These are phyloP conservation scores for Trichosporon sp. DNA, from an alignment of 1,284 basidiomycete genomes.

Conservation along the genomic window DNA sequence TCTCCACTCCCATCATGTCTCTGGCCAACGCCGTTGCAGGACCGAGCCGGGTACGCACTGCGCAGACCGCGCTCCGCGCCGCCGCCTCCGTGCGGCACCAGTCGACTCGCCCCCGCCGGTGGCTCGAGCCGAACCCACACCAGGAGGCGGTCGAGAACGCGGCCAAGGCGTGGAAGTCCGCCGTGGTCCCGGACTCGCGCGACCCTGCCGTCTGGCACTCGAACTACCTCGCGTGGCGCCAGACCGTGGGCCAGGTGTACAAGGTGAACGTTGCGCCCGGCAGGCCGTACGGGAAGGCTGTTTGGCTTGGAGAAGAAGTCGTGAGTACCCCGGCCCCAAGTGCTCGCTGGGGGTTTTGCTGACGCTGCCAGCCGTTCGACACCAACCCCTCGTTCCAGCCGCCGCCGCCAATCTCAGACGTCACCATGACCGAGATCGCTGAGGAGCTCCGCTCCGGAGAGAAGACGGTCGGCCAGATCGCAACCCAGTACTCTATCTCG, in stretches of 20 bases:
- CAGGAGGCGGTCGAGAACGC: background rate
- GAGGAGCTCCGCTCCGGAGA: constrained; percentile 23
- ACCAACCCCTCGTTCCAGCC: constrained; percentile 47
- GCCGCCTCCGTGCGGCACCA: background rate
- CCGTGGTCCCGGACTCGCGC: too few species aligned
- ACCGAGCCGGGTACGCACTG: constrained; percentile 1
- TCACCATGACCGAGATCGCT: constrained; percentile 35
- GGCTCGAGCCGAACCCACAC: background rate
- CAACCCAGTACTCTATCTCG: constrained; percentile 40
- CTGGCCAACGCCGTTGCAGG: constrained; percentile 23
- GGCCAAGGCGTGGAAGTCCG: background rate
- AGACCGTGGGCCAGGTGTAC: constrained; percentile 15
- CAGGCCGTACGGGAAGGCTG: constrained; percentile 31
- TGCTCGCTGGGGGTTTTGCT: too few species aligned
- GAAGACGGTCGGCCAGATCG: constrained; percentile 33
- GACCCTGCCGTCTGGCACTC: background rate
- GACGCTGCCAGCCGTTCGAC: constrained; percentile 47
- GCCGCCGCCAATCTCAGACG: constrained; percentile 46
- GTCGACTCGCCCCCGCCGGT: background rate
- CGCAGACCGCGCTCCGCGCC: background rate
- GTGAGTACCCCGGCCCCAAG: constrained; percentile 27
- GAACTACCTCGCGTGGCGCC: background rate
- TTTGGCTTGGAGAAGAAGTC: constrained; percentile 43
- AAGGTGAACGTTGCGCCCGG: too few species aligned
- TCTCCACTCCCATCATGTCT: constrained; percentile 6